Evolutionary conservation across 805 yeast genomes (phyloP).

Genomic region (Yamadazyma scolyti): DNA sequence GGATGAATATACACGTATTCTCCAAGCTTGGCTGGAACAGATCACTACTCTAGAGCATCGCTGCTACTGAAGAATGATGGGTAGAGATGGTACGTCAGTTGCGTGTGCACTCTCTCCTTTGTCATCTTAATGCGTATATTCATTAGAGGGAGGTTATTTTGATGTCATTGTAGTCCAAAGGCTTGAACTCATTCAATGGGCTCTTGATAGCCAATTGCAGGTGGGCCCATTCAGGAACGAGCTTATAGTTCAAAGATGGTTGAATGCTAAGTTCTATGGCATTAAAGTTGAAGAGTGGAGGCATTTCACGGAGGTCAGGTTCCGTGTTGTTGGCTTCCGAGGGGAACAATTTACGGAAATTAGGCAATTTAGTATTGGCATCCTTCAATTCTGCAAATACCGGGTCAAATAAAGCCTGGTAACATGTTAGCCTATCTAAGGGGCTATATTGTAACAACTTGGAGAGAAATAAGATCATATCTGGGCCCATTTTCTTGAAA

Average conservation of each 20-base stretch:
- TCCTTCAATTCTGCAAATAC: conserved; percentile 55
- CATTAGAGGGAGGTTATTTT: too few species aligned
- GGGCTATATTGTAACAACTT: conserved; percentile 69
- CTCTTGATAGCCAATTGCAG: conserved; percentile 9
- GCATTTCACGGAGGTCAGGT: conserved; percentile 41
- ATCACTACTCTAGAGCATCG: too few species aligned
- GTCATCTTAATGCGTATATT: too few species aligned
- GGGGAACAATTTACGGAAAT: conserved; percentile 39
- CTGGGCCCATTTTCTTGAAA: conserved; percentile 52
- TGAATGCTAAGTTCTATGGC: conserved; percentile 48
- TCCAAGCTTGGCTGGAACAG: too few species aligned
- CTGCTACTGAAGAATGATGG: too few species aligned
- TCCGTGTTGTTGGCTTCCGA: conserved; percentile 43
- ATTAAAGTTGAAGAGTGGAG: conserved; percentile 50
- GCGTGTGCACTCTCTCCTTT: too few species aligned
- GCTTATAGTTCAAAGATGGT: conserved; percentile 32
- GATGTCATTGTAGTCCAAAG: conserved; percentile 9
- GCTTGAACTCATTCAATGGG: conserved; percentile 11
- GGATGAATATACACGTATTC: too few species aligned
- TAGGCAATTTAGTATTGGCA: conserved; percentile 35
- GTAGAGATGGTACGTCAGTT: too few species aligned
- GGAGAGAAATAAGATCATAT: conserved; percentile 55
- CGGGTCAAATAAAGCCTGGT: conserved; percentile 46
- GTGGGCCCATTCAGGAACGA: conserved; percentile 40
- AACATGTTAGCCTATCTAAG: conserved; percentile 55